Evolutionary conservation across 2,329 filamentous ascomycete genomes (phyloP).

Genomic region (Aspergillus japonicus): DNA sequence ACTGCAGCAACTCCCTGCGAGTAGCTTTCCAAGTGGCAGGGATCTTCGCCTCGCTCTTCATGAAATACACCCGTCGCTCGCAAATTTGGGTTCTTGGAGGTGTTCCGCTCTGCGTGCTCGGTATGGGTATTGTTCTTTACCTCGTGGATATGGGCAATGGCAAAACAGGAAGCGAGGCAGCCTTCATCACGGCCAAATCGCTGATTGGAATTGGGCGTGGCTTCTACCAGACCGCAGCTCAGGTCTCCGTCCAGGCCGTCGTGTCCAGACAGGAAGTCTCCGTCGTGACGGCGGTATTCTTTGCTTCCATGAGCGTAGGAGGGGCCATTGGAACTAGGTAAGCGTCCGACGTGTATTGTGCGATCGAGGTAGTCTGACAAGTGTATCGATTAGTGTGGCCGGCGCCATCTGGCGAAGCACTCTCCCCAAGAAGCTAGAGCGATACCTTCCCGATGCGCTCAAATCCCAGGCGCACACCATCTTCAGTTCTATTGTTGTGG

Average conservation of each 20-base stretch:
- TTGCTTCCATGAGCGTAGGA: conserved; percentile 34
- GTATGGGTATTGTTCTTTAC: conserved; percentile 32
- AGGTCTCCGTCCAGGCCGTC: conserved; percentile 38
- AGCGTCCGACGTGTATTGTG: background rate
- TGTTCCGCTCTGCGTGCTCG: conserved; percentile 37
- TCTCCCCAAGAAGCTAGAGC: conserved; percentile 18
- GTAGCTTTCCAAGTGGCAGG: conserved; percentile 41
- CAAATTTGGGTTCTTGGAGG: conserved; percentile 34
- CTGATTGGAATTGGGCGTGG: conserved; percentile 37
- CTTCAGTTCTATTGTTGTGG: conserved; percentile 22
- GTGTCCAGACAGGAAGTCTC: conserved; percentile 37
- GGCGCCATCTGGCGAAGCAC: conserved; percentile 40
- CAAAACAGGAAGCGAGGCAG: conserved; percentile 31
- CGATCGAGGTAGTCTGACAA: background rate
- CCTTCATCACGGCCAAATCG: conserved; percentile 37
- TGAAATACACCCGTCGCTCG: conserved; percentile 39
- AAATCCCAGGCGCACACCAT: conserved; percentile 20
- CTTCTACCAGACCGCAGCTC: conserved; percentile 35
- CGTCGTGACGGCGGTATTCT: conserved; percentile 39
- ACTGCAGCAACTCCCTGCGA: conserved; percentile 29
- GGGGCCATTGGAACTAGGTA: conserved; percentile 36
- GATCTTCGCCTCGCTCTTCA: conserved; percentile 35
- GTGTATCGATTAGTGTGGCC: conserved; percentile 22
- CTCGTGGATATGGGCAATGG: conserved; percentile 25
- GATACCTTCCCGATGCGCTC: conserved; percentile 21